Base-by-base conservation (phyloP, 352 stramenopile species). In the Phytophthora pinifolia region DNA sequence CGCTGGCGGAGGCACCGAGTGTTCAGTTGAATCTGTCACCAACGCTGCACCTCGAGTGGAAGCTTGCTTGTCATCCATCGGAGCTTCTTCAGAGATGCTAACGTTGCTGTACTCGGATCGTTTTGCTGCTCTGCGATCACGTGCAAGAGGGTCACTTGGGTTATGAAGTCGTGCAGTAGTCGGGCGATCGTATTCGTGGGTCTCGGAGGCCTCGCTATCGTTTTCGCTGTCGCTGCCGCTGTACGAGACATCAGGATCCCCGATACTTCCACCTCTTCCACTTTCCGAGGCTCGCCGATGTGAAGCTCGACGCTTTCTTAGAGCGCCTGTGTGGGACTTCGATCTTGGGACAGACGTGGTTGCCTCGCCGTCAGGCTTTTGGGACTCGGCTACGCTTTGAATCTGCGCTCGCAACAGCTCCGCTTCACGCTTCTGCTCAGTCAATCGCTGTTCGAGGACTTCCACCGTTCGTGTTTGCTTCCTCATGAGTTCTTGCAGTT, bases 401-500 rank as follows among this genome's bases (percentile, higher is more conserved):
- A 89, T 67, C 34, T 85, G 71, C 8, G 42, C 44, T 44, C 74
- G 83, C 47, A 92, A 44, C 25, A 62, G 44, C 30, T 88, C 79
- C 15, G 67, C 69, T 12, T 89, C 77, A 14, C 50, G 54, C 13
- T 76, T 80, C 32, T 92, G 82, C 12, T 89, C 82, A 9, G 72
- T 46, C 20, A 92, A 52, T 4, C 74, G 74, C 42, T 74, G 70
- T 38, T 92, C 82, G 0, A 92, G 51, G 9, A 71, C 39, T 20
- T 82, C 65, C 5, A 92, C 61, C 0, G 77, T 85, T 33, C 64
- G 37, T 13, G 65, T 75, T 52, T 92, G 82, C 33, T 74, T 81
- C 9, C 32, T 54, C 59, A 87, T 70, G 22, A 76, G 66, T 6
- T 90, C 77, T 18, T 90, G 77, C 4, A 87, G 52, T 43, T 90